These are phyloP conservation scores for Cyberlindnera americana DNA, from an alignment of 805 yeast genomes.

Conservation along the genomic window DNA sequence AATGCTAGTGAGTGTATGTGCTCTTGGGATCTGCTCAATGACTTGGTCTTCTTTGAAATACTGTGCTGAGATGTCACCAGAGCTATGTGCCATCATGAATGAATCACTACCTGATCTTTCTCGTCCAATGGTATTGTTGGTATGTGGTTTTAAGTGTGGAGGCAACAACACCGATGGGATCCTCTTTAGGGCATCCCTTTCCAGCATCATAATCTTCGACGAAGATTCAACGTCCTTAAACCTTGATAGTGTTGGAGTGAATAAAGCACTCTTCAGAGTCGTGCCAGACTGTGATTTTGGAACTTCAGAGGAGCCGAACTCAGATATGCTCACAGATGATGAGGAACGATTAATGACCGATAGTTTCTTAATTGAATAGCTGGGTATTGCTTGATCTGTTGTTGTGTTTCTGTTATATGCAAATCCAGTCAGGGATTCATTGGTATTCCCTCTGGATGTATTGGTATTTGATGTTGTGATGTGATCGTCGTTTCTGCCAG, in stretches of 20 bases:
- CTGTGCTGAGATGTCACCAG: slow-evolving; percentile 10
- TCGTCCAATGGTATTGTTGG: slow-evolving; percentile 2
- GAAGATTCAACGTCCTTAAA: slow-evolving; percentile 3
- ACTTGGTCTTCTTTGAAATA: slow-evolving; percentile 12
- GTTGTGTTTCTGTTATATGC: slow-evolving; percentile 4
- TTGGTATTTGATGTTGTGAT: slow-evolving; percentile 2
- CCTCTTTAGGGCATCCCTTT: slow-evolving; percentile 27
- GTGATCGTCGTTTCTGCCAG: slow-evolving; percentile 6
- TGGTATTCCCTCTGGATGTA: slow-evolving; percentile 3
- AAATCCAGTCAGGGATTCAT: background rate
- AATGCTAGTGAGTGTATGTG: slow-evolving; percentile 15
- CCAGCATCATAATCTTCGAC: slow-evolving; percentile 16
- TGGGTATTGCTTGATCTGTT: slow-evolving; percentile 3
- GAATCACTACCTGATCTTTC: slow-evolving; percentile 2
- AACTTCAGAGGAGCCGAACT: background rate
- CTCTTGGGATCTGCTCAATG: slow-evolving; percentile 24
- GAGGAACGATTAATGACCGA: slow-evolving; percentile 25
- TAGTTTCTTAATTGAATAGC: slow-evolving; percentile 22
- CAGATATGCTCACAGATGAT: slow-evolving; percentile 14
- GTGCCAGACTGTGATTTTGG: slow-evolving; percentile 4
- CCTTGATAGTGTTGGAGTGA: slow-evolving; percentile 16
- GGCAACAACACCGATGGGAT: slow-evolving; percentile 27
- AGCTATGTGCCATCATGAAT: slow-evolving; percentile 4
- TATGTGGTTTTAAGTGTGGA: slow-evolving; percentile 27
- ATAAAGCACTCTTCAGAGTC: slow-evolving; percentile 1